Conservation (phyloP, 345 rosid species). For the Melaleuca alternifolia region DNA sequence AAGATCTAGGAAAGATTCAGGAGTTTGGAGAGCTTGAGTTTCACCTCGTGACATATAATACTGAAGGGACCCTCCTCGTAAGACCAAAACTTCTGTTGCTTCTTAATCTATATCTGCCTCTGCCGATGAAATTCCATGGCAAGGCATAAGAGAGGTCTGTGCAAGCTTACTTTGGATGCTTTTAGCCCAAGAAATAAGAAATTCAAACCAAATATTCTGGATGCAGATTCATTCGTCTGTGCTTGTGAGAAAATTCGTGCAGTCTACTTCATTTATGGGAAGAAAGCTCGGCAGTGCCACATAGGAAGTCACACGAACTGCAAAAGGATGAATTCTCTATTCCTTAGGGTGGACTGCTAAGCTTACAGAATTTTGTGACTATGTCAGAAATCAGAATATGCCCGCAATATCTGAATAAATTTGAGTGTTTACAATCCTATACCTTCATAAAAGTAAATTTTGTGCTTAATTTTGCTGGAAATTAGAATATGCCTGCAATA, state of each 20-base stretch:
- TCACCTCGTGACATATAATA: background rate
- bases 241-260: background rate
- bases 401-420: background rate
- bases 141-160: background rate
- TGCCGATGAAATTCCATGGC: background rate
- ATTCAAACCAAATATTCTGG: background rate
- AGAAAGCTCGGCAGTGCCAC: background rate
- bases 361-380: background rate
- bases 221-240: background rate
- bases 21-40: background rate
- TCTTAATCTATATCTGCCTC: background rate
- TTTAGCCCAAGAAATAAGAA: background rate
- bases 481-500: background rate
- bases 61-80: slow-evolving; percentile 5
- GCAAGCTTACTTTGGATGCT: background rate
- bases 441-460: too few relatives aligned
- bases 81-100: background rate
- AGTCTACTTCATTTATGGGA: too few relatives aligned
- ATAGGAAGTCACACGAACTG: background rate
- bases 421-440: background rate
- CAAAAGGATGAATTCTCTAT: background rate
- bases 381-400: background rate
- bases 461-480: too few relatives aligned
- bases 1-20: slow-evolving; percentile 5
- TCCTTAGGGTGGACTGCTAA: background rate